Conservation (phyloP, 2,329 filamentous ascomycete species). For the Colletotrichum sp. region DNA sequence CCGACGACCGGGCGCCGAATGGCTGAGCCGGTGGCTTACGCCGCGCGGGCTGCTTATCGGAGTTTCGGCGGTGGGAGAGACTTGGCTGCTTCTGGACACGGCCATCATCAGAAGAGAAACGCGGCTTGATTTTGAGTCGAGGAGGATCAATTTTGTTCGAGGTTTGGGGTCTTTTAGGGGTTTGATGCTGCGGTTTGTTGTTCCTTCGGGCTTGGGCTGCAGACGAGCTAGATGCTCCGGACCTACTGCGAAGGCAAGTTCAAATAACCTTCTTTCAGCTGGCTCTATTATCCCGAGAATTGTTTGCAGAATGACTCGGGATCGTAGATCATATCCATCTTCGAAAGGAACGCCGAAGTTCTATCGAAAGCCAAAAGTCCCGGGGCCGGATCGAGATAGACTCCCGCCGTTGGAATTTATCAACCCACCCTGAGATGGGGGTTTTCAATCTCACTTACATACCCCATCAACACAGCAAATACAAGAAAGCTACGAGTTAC, state of each 20-base stretch:
- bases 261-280: neutral
- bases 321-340: fast-evolving
- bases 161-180: neutral
- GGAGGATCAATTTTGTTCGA: neutral
- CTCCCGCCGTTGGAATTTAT: neutral
- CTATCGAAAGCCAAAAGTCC: neutral
- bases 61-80: neutral
- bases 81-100: neutral
- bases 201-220: neutral
- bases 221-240: neutral
- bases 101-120: neutral
- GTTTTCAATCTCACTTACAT: neutral
- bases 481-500: neutral
- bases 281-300: neutral
- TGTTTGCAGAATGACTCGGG: neutral
- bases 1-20: neutral
- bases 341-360: neutral
- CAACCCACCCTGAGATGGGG: neutral
- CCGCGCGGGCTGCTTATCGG: neutral
- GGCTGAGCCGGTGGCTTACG: neutral
- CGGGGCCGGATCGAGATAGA: neutral
- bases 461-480: neutral
- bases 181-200: neutral
- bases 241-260: neutral
- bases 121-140: neutral